Evolutionary conservation across 2,329 filamentous ascomycete species (phyloP), one percentile per base, ranked within the genome.

Genomic region (Ophiostoma australiae): DNA sequence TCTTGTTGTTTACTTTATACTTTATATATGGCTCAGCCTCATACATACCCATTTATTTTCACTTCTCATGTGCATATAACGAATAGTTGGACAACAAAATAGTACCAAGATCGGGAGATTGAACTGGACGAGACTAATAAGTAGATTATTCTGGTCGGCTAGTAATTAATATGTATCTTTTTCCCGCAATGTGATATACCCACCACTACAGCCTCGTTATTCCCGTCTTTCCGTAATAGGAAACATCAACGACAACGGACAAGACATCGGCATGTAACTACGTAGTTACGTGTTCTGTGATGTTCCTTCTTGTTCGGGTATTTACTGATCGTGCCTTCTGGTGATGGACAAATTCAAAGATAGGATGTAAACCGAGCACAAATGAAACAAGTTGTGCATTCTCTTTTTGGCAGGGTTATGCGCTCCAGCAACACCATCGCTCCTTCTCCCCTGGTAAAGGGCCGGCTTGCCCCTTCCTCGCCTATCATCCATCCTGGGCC

Each of bases 21-120:
- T 33, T 61, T 63, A 20, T 27, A 17, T 13, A 27, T 20, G 58
- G 58, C 58, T 8, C 23, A 20, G 52, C 52, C 23, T 58, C 27
- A 33, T 55, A 27, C 23, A 63, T 63, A 63, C 58, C 58, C 58
- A 63, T 63, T 63, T 63, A 63, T 27, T 63, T 61, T 63, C 27
- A 17, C 27, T 63, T 63, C 23, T 27, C 52, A 27, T 13, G 17
- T 63, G 58, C 58, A 63, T 31, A 17, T 33, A 4, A 63, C 52
- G 11, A 63, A 33, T n/a, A 55, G 52, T 27, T 13, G 52, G 20
- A 58, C 52, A 58, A 58, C 15, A 58, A 58, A 58, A 58, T 27
- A 11, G 27, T 31, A 58, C 31, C 2, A 13, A 58, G 13, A 58
- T 27, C 13, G 44, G 44, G 20, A 48, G 44, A n/a, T 48, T 20